Conservation (phyloP, 352 stramenopile species). For the Globisporangium echinulatum region DNA sequence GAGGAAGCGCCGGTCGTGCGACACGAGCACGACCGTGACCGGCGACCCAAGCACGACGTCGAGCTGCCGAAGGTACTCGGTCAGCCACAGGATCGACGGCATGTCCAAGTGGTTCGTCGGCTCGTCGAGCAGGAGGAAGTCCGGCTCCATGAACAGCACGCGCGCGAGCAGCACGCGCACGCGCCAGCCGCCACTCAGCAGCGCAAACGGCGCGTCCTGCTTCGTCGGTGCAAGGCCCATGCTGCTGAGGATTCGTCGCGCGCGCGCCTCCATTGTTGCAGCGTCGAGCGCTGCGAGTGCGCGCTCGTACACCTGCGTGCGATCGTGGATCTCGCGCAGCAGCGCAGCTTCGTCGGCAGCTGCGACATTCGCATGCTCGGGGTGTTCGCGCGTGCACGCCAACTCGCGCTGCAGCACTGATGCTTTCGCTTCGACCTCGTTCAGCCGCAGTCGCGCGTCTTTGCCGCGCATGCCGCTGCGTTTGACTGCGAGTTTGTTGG, state of each 20-base stretch:
- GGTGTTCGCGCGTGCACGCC: conserved; percentile 13
- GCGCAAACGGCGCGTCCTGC: conserved; percentile 55
- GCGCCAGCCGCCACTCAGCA: conserved; percentile 54
- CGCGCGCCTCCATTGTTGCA: conserved; percentile 43
- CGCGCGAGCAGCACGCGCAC: conserved; percentile 54
- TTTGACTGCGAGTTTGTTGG: conserved; percentile 51
- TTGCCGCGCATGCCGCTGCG: conserved; percentile 44
- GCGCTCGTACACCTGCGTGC: conserved; percentile 34
- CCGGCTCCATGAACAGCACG: conserved; percentile 68
- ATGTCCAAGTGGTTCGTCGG: conserved; percentile 89
- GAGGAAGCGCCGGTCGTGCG: conserved; percentile 91
- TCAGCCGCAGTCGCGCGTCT: conserved; percentile 35
- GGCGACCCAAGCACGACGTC: conserved; percentile 53
- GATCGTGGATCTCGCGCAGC: conserved; percentile 34
- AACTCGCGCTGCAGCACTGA: conserved; percentile 22
- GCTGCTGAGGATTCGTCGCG: conserved; percentile 35
- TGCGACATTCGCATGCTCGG: conserved; percentile 20
- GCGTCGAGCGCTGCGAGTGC: conserved; percentile 41
- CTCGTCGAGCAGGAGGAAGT: conserved; percentile 92
- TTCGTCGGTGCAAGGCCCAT: conserved; percentile 79
- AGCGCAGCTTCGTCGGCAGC: conserved; percentile 25
- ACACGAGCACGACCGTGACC: conserved; percentile 87
- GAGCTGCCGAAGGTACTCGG: conserved; percentile 55
- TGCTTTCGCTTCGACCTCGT: conserved; percentile 34
- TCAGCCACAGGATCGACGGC: conserved; percentile 77